Evolutionary conservation across 495 filamentous ascomycete genomes (phyloP).

Genomic region (Aspergillus sparsus): DNA sequence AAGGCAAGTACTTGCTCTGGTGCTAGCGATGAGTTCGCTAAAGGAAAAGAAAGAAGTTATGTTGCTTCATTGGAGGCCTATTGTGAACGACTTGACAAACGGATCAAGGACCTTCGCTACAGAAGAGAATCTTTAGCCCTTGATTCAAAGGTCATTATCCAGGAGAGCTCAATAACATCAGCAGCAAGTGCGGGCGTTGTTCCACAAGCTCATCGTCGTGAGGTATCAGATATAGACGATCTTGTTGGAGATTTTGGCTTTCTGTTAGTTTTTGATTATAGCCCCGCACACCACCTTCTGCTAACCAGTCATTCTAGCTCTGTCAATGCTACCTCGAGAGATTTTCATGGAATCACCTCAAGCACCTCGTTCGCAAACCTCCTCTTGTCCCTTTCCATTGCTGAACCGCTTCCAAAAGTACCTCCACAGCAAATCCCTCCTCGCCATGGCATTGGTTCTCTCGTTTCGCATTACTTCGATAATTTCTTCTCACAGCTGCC

Average conservation of each 20-base stretch:
- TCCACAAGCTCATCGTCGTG: slow-evolving; percentile 45
- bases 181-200: slow-evolving; percentile 43
- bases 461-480: slow-evolving; percentile 80
- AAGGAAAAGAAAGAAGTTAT: slow-evolving; percentile 93
- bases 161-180: slow-evolving; percentile 53
- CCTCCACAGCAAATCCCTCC: slow-evolving; percentile 62
- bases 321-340: slow-evolving; percentile 86
- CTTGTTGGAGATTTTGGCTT: slow-evolving; percentile 82
- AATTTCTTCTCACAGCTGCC: slow-evolving; percentile 79
- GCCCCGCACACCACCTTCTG: background rate
- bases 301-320: slow-evolving; percentile 53
- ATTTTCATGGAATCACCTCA: slow-evolving; percentile 82
- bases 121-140: slow-evolving; percentile 60
- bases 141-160: slow-evolving; percentile 60
- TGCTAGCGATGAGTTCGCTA: slow-evolving; percentile 89
- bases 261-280: slow-evolving; percentile 51
- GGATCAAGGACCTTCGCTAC: slow-evolving; percentile 56
- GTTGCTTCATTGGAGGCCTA: slow-evolving; percentile 87
- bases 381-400: slow-evolving; percentile 70
- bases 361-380: slow-evolving; percentile 86
- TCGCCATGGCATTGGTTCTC: slow-evolving; percentile 59
- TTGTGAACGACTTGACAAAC: slow-evolving; percentile 80
- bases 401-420: slow-evolving; percentile 61
- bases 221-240: slow-evolving; percentile 76
- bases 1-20: slow-evolving; percentile 83